Evolutionary conservation across 179 eudicot species (phyloP).

Genomic region (Gypsophila paniculata): DNA sequence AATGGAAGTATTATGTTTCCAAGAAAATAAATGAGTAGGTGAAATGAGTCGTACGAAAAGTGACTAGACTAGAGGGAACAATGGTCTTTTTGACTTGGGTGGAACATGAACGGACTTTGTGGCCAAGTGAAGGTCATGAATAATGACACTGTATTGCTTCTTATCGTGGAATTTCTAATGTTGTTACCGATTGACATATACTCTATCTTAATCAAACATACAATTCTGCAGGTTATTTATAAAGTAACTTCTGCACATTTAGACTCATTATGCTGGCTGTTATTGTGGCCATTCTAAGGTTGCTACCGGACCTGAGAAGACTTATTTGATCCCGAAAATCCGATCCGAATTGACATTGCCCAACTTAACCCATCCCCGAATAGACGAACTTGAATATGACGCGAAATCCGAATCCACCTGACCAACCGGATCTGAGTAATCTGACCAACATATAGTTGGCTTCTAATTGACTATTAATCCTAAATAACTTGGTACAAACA

Average conservation of each 20-base stretch:
- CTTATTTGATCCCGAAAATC: background rate
- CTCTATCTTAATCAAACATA: background rate
- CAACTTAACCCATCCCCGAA: no score
- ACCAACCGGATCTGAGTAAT: no score
- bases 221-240: background rate
- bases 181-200: background rate
- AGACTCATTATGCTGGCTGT: background rate
- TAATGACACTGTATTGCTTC: background rate
- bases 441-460: no score
- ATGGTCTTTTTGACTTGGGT: background rate
- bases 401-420: no score
- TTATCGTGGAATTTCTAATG: background rate
- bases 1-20: background rate
- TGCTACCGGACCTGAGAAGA: background rate
- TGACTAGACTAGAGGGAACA: background rate
- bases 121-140: background rate
- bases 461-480: no score
- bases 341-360: no score
- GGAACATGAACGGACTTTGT: background rate
- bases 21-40: background rate
- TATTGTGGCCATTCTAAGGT: background rate
- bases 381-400: no score
- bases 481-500: no score
- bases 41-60: background rate
- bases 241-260: background rate